These are phyloP conservation scores for Berkeleyomyces rouxiae DNA, from an alignment of 2,329 filamentous ascomycete species.

Conservation along the genomic window DNA sequence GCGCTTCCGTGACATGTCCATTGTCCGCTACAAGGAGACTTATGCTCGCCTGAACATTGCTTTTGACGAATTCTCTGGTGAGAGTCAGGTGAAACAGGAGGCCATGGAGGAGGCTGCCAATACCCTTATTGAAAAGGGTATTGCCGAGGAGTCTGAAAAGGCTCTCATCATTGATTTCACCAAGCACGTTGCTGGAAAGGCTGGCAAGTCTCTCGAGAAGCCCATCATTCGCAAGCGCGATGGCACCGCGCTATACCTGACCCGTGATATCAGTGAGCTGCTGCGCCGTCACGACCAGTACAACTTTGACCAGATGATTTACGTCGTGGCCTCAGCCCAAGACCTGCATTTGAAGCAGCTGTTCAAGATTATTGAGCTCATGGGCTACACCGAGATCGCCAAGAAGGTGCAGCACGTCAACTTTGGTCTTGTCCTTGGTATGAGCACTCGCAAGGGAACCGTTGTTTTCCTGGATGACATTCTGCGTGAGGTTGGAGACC, in stretches of 20 bases:
- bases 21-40: constrained; percentile 48
- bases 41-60: constrained; percentile 55
- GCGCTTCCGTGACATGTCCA: constrained; percentile 49
- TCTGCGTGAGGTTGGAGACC: constrained; percentile 64
- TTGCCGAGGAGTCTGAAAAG: constrained; percentile 55
- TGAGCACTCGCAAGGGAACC: constrained; percentile 55
- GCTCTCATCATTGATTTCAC: constrained; percentile 57
- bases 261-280: constrained; percentile 61
- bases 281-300: constrained; percentile 46
- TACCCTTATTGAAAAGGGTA: constrained; percentile 43
- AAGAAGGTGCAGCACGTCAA: constrained; percentile 57
- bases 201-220: constrained; percentile 52
- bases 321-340: constrained; percentile 57
- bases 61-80: constrained; percentile 59
- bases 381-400: constrained; percentile 51
- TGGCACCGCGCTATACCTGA: constrained; percentile 61
- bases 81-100: constrained; percentile 53
- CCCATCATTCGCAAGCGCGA: constrained; percentile 57
- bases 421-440: constrained; percentile 55
- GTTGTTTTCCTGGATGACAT: constrained; percentile 63
- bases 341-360: constrained; percentile 58
- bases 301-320: constrained; percentile 64
- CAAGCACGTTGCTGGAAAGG: constrained; percentile 48
- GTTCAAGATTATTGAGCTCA: constrained; percentile 59
- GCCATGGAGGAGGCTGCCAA: constrained; percentile 48